Evolutionary conservation across 78 protist genomes (phyloP).

Genomic region (Guillardia theta): DNA sequence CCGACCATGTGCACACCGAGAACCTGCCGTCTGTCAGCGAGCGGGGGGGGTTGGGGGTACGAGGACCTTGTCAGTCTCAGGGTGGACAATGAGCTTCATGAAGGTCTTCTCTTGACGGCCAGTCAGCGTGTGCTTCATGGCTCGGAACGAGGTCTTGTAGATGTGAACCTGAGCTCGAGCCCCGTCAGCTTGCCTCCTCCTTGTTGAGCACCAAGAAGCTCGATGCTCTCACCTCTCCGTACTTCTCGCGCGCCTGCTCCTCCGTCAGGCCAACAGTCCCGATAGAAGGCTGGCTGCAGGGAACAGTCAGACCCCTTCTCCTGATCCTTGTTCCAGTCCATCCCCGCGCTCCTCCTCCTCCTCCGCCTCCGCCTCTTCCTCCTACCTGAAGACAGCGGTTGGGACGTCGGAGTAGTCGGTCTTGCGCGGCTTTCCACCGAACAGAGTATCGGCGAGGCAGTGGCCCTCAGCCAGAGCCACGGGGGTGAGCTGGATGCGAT

Average conservation of each 20-base stretch:
- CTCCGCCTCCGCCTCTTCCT: too few species aligned
- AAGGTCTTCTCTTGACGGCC: background rate
- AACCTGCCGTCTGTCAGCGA: background rate
- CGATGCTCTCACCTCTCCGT: too few species aligned
- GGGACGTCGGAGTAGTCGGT: slow-evolving; percentile 28
- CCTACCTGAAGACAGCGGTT: background rate
- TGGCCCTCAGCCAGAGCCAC: slow-evolving; percentile 19
- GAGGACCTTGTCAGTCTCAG: background rate
- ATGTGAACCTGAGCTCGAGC: too few species aligned
- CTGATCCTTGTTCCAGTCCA: too few species aligned
- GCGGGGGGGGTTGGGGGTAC: background rate
- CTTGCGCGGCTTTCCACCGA: slow-evolving; percentile 28
- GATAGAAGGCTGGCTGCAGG: background rate
- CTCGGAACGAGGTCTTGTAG: background rate
- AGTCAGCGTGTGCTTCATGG: background rate
- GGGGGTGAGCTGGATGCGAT: slow-evolving; percentile 24
- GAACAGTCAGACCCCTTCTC: too few species aligned
- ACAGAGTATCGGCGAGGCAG: slow-evolving; percentile 12
- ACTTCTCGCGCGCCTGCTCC: background rate
- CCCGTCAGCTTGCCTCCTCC: too few species aligned
- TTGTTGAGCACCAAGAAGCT: too few species aligned
- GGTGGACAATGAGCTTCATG: background rate
- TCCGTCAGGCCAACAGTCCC: background rate
- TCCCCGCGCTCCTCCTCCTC: too few species aligned
- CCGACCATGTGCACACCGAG: background rate